Percentiles rank a stretch among this genome's conserved stretches.
These are phyloP conservation scores for Acanthamoeba lenticulata DNA, from an alignment of 208 protist genomes.

Conservation along the genomic window DNA sequence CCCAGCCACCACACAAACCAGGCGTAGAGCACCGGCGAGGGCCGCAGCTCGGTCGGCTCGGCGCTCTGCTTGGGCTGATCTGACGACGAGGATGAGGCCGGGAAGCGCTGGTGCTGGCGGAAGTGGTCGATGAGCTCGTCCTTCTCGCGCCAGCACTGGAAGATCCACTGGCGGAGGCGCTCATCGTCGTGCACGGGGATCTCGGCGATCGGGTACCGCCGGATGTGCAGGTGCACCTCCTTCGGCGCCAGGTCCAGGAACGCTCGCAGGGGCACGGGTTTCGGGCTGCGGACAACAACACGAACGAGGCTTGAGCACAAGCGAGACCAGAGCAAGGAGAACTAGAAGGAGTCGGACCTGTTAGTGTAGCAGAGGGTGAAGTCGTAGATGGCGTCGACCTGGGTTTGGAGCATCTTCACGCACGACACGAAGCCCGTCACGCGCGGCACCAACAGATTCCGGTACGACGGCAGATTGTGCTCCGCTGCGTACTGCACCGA, in stretches of 20 bases:
- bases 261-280: not conserved
- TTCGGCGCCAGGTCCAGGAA: not conserved
- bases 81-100: not conserved
- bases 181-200: not conserved
- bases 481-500: conserved; percentile 28
- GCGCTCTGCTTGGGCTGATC: not conserved
- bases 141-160: conserved; percentile 37
- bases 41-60: not conserved
- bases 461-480: conserved; percentile 53
- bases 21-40: not conserved
- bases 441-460: conserved; percentile 54
- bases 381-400: conserved; percentile 68
- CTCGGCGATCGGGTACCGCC: conserved; percentile 25
- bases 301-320: not conserved
- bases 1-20: conserved; percentile 31
- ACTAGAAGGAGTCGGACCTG: not conserved
- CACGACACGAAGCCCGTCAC: conserved; percentile 64
- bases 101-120: conserved; percentile 43
- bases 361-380: conserved; percentile 48
- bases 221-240: conserved; percentile 28
- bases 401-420: not conserved
- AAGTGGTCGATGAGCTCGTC: conserved; percentile 54
- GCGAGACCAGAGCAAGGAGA: not conserved
- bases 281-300: not conserved
- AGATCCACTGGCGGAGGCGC: conserved; percentile 27